Conservation (phyloP, 257 asterid species). For the Fraxinus pennsylvanica region DNA sequence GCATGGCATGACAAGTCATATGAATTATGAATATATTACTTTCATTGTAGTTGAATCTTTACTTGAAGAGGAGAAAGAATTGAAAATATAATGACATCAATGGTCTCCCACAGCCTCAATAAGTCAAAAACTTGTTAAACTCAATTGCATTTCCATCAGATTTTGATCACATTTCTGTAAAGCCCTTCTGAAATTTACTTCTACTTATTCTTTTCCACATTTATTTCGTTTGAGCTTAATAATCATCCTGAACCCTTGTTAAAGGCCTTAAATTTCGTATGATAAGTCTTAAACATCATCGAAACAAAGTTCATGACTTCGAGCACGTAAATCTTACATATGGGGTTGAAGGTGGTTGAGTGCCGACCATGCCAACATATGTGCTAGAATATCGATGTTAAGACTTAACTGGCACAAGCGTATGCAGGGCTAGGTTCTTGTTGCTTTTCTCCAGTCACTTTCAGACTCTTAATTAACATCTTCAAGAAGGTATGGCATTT, state of each 20-base stretch:
- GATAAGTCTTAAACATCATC: background rate
- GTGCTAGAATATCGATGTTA: no score
- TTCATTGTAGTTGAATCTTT: background rate
- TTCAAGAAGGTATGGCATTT: no score
- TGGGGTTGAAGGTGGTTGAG: no score
- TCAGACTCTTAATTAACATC: no score
- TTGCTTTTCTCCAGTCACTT: no score
- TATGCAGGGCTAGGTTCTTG: no score
- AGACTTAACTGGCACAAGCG: no score
- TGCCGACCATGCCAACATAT: no score
- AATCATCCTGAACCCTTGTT: background rate
- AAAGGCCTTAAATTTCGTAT: background rate
- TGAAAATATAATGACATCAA: no score
- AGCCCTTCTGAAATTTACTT: background rate
- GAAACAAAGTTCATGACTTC: background rate
- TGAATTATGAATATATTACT: background rate
- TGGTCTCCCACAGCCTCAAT: no score
- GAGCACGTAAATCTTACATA: background rate
- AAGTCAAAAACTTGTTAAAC: background rate
- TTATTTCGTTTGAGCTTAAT: background rate
- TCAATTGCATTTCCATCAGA: background rate
- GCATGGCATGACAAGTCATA: background rate
- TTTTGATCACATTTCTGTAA: background rate
- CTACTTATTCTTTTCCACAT: background rate
- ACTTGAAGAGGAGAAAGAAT: no score